Percentiles rank a stretch among this genome's conserved stretches.
Evolutionary conservation across 2,329 filamentous ascomycete species (phyloP).

Genomic region (Neofusicoccum cordaticola): DNA sequence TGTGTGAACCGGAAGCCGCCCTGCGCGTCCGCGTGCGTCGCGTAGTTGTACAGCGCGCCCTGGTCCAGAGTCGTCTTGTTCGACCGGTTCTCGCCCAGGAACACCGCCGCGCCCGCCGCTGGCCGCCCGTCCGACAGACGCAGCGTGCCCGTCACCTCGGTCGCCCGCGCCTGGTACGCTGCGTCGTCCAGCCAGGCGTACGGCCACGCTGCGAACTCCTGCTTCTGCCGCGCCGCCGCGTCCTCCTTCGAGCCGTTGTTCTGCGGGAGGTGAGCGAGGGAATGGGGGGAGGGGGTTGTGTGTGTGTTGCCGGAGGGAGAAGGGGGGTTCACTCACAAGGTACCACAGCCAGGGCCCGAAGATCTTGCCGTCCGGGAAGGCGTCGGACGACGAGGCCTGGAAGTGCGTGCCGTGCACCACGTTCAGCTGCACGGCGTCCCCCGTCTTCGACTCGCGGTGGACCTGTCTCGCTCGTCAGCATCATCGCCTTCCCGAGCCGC

Average conservation of each 20-base stretch:
- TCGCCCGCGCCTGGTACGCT: constrained; percentile 48
- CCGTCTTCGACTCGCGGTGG: constrained; percentile 50
- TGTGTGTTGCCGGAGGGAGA: too few relatives aligned
- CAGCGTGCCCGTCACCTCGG: constrained; percentile 42
- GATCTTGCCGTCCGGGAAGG: constrained; percentile 37
- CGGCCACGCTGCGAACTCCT: constrained; percentile 47
- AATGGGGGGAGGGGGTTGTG: neutral
- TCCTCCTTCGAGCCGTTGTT: constrained; percentile 50
- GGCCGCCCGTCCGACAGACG: constrained; percentile 48
- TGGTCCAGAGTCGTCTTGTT: constrained; percentile 48
- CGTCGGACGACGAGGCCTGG: constrained; percentile 37
- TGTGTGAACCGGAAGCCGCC: constrained; percentile 46
- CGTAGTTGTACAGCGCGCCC: constrained; percentile 52
- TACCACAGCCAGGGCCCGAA: constrained; percentile 42
- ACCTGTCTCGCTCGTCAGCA: constrained; percentile 23
- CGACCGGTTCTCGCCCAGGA: constrained; percentile 49
- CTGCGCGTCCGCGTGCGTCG: constrained; percentile 41
- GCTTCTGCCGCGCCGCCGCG: constrained; percentile 37
- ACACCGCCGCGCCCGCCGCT: constrained; percentile 48
- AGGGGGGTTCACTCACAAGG: constrained; percentile 18
- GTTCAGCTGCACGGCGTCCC: constrained; percentile 53
- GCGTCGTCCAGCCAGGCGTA: constrained; percentile 50
- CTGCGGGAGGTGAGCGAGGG: constrained; percentile 19
- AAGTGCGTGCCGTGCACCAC: constrained; percentile 55
- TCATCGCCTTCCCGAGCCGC: too few relatives aligned